A percentile compares a stretch with the other conserved stretches of the same genome.
Conservation (phyloP, 2,329 filamentous ascomycete genomes). For the Didymella pinodella region DNA sequence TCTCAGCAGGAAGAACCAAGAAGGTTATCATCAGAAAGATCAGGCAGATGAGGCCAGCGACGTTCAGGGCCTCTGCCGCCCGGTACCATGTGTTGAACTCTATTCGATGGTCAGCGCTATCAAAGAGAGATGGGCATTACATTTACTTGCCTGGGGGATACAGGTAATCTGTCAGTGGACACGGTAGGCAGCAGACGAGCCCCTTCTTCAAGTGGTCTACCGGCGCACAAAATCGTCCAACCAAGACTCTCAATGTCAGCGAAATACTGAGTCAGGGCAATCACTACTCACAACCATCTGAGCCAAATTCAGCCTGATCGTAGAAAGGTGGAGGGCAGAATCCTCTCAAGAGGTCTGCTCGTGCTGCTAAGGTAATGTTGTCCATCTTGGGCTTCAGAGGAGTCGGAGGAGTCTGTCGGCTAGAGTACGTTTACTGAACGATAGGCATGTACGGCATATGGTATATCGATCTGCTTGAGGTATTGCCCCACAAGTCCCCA, state of each 20-base stretch:
- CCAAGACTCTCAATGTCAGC: constrained; percentile 57
- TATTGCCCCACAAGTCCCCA: background rate
- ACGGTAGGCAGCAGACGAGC: constrained; percentile 84
- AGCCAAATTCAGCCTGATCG: constrained; percentile 67
- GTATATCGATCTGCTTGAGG: background rate
- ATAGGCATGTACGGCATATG: constrained; percentile 36
- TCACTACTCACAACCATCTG: constrained; percentile 70
- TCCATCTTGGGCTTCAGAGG: constrained; percentile 32
- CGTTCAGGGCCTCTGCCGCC: constrained; percentile 83
- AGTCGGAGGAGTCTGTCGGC: constrained; percentile 4
- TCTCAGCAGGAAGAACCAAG: constrained; percentile 80
- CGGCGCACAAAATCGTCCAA: constrained; percentile 66
- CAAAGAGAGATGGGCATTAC: constrained; percentile 5
- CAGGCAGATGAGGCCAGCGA: constrained; percentile 75
- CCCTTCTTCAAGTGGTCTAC: constrained; percentile 55
- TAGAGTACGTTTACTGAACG: constrained; percentile 25
- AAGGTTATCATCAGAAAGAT: constrained; percentile 82
- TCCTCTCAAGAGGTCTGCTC: constrained; percentile 52
- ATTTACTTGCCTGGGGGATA: constrained; percentile 63
- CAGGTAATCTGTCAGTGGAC: constrained; percentile 82
- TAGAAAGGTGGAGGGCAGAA: constrained; percentile 75
- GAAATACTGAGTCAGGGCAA: constrained; percentile 1
- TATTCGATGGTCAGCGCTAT: constrained; percentile 31
- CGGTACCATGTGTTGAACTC: constrained; percentile 65
- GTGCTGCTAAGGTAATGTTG: constrained; percentile 37